phyloP scores from a whole-genome alignment of 1,284 basidiomycete species.

The Phylloporus gajari region DNA sequence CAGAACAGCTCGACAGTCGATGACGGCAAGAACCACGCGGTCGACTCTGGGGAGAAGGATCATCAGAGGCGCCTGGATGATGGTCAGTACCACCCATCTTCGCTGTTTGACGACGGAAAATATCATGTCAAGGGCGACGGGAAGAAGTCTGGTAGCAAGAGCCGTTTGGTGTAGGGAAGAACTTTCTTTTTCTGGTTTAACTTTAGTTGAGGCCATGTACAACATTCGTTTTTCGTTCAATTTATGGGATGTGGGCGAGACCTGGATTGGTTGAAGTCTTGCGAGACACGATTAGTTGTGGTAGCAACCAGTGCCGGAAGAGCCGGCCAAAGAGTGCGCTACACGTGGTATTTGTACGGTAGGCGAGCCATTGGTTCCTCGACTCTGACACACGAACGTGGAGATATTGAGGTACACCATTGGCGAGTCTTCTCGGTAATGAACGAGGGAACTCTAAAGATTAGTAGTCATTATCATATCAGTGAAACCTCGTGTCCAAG shows the following conservation, averaged over 20 bases:
- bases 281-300: no score
- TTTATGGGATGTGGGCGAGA: neutral
- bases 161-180: conserved; percentile 3
- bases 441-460: no score
- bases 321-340: no score
- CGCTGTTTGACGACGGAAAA: neutral
- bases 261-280: no score
- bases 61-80: neutral
- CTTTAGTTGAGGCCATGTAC: neutral
- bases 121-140: neutral
- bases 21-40: neutral
- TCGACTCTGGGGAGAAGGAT: neutral
- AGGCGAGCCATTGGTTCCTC: no score
- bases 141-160: conserved; percentile 11
- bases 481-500: no score
- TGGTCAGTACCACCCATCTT: neutral
- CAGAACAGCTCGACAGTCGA: neutral
- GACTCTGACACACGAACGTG: no score
- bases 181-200: neutral
- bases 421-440: no score
- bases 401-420: no score
- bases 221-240: neutral
- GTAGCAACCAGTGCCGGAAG: no score
- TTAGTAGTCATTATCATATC: no score
- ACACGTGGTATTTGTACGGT: no score